Conservation (phyloP, 176 grass and related monocot genomes). For the Triticum urartu region DNA sequence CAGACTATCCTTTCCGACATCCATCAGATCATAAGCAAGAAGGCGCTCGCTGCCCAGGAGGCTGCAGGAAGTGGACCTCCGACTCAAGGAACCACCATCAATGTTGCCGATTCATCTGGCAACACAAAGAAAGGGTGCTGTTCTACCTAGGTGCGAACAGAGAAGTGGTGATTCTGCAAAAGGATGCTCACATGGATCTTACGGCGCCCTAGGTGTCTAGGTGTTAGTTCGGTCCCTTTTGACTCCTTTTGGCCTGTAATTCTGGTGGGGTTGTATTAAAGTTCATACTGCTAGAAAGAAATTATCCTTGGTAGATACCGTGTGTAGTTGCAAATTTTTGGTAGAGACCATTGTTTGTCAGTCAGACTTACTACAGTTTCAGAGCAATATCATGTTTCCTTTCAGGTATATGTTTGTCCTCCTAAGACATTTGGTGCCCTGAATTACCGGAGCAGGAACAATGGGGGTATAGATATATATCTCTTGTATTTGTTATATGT, state of each 20-base stretch:
- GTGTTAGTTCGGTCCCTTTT: slow-evolving; percentile 35
- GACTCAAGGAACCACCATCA: slow-evolving; percentile 58
- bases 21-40: slow-evolving; percentile 78
- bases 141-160: slow-evolving; percentile 43
- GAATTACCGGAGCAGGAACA: neutral
- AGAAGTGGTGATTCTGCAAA: slow-evolving; percentile 13
- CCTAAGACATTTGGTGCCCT: neutral
- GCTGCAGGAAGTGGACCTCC: slow-evolving; percentile 53
- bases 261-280: slow-evolving; percentile 49
- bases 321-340: slow-evolving; percentile 59
- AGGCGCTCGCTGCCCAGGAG: slow-evolving; percentile 71
- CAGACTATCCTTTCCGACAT: slow-evolving; percentile 64
- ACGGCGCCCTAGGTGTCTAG: slow-evolving; percentile 18
- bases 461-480: neutral
- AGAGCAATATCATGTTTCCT: slow-evolving; percentile 22
- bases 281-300: slow-evolving; percentile 48
- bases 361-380: slow-evolving; percentile 38
- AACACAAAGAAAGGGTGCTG: slow-evolving; percentile 43
- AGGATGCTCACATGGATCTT: slow-evolving; percentile 31
- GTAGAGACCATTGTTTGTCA: slow-evolving; percentile 45
- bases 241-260: slow-evolving; percentile 40
- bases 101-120: slow-evolving; percentile 45
- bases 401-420: slow-evolving; percentile 16
- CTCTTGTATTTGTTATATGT: slow-evolving; percentile 12
- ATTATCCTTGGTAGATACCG: slow-evolving; percentile 48